phyloP scores from a whole-genome alignment of 805 yeast genomes.

The Clavispora santaluciae region DNA sequence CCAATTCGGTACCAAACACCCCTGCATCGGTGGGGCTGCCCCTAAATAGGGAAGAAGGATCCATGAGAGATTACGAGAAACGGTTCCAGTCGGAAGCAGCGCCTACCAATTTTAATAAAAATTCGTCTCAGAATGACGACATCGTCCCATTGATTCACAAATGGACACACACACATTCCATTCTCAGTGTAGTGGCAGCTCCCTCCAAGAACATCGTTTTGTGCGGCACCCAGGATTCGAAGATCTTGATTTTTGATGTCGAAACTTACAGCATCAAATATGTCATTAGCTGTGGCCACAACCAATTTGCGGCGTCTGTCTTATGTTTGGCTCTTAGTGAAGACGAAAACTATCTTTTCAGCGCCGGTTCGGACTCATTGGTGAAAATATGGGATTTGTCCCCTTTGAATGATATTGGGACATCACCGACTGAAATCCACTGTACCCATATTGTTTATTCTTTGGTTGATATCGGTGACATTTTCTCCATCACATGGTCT shows the following conservation, averaged over 20 bases:
- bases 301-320: constrained; percentile 72
- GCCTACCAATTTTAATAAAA: constrained; percentile 6
- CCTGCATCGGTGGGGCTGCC: constrained; percentile 25
- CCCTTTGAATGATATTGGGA: constrained; percentile 14
- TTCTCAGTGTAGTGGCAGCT: constrained; percentile 65
- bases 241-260: constrained; percentile 66
- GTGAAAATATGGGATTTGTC: constrained; percentile 79
- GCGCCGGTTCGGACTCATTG: constrained; percentile 88
- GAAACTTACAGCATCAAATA: constrained; percentile 53
- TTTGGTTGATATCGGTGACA: constrained; percentile 85
- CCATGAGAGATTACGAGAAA: constrained; percentile 1
- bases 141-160: constrained; percentile 41
- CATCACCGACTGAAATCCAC: constrained; percentile 11
- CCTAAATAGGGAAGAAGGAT: background rate
- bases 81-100: constrained; percentile 4
- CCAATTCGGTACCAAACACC: constrained; percentile 13
- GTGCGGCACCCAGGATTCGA: constrained; percentile 89
- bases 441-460: constrained; percentile 74
- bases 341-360: constrained; percentile 58
- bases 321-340: constrained; percentile 57
- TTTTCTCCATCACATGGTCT: constrained; percentile 76
- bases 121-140: constrained; percentile 4
- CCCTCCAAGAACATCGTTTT: constrained; percentile 56
- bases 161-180: constrained; percentile 73
- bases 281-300: constrained; percentile 33